Evolutionary conservation across 1,139 yeast genomes (phyloP), one percentile per base, ranked within the genome.

Genomic region (Magnusiomyces magnusii): DNA sequence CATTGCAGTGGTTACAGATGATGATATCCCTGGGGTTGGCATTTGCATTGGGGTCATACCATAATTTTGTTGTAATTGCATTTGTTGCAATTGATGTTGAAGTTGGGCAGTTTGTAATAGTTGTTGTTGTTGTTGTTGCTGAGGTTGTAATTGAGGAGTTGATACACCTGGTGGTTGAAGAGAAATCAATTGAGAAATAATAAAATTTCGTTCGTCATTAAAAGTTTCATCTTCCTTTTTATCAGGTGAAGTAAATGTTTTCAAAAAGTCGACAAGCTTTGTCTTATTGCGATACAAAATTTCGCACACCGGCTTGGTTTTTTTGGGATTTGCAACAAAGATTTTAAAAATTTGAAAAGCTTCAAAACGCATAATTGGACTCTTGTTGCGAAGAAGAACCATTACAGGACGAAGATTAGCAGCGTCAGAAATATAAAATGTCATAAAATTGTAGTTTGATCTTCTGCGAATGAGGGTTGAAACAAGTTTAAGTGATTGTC

Each of bases 321-420:
- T 92, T 65, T 87, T 85, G 5, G 99, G 99, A 71, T 93, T 93
- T 7, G 97, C 99, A 42, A 91, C 92, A 73, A 93, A 90, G 47
- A 76, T 88, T 73, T 93, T 93, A 75, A 93, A 93, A 47, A 93
- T 86, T 67, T 93, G 93, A 70, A 93, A 93, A 2, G 96, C 93
- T 72, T 93, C 99, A 60, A 84, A 75, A 70, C 91, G 97, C 61
- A 93, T 78, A 71, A 91, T 92, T 67, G 87, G 88, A 67, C 95
- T 91, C 72, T 87, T 87, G 70, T 93, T 97, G 63, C 95, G 86
- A 65, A 93, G 76, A 61, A 91, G 75, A 47, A 87, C 79, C 99
- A 93, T 93, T 51, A 90, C 83, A 59, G 90, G 75, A 71, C 93
- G 92, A 66, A 93, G 76, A 68, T 91, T 92, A 58, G 84, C 89